These are phyloP conservation scores for Hygrophorus pudorinus DNA, from an alignment of 768 basidiomycete species.

Conservation along the genomic window DNA sequence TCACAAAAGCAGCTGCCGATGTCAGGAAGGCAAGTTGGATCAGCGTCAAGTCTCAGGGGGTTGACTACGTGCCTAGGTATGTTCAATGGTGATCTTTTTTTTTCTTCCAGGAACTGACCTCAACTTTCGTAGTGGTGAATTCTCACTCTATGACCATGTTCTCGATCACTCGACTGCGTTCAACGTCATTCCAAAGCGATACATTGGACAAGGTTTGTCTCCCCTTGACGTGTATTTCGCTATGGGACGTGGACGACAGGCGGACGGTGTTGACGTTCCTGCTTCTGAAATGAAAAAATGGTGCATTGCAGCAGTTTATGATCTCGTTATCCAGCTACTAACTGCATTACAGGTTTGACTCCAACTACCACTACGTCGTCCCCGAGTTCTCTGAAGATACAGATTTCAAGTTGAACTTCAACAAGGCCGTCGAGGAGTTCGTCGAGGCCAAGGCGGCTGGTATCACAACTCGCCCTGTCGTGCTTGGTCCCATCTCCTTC, in stretches of 20 bases:
- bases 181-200: slow-evolving; percentile 95
- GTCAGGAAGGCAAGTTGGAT: slow-evolving; percentile 88
- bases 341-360: slow-evolving; percentile 69
- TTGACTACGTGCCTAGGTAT: slow-evolving; percentile 90
- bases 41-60: slow-evolving; percentile 71
- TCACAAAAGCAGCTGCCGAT: slow-evolving; percentile 79
- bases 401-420: slow-evolving; percentile 91
- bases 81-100: slow-evolving; percentile 10
- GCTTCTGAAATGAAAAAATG: slow-evolving; percentile 99
- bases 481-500: slow-evolving; percentile 94
- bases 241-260: slow-evolving; percentile 97
- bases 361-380: slow-evolving; percentile 98
- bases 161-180: slow-evolving; percentile 94
- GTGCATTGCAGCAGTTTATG: slow-evolving; percentile 31
- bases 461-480: slow-evolving; percentile 85
- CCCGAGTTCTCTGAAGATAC: slow-evolving; percentile 87
- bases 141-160: slow-evolving; percentile 97
- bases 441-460: slow-evolving; percentile 90
- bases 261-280: slow-evolving; percentile 89
- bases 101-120: slow-evolving; percentile 11
- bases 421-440: slow-evolving; percentile 92
- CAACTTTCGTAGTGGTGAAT: slow-evolving; percentile 69
- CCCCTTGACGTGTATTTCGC: slow-evolving; percentile 95
- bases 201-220: slow-evolving; percentile 76
- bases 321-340: slow-evolving; percentile 1